phyloP scores from a whole-genome alignment of 2,329 filamentous ascomycete species.

The Paracamarosporium sp. region DNA sequence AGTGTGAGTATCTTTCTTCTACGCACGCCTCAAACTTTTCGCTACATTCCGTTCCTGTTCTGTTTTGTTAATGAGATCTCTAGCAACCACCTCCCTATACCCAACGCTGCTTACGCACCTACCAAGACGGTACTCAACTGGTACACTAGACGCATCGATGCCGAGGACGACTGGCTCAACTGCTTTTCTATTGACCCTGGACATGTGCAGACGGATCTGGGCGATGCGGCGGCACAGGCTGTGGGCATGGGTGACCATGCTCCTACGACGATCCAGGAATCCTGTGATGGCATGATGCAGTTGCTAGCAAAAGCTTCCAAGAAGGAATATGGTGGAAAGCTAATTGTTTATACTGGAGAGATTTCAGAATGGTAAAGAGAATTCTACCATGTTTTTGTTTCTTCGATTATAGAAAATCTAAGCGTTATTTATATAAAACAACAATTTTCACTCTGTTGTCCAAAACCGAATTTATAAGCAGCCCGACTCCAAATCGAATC shows the following conservation, averaged over 20 bases:
- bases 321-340: constrained; percentile 1
- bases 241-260: constrained; percentile 7
- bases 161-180: constrained; percentile 14
- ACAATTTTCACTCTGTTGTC: too few species aligned
- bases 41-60: not conserved
- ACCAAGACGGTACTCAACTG: constrained; percentile 16
- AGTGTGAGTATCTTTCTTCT: not conserved
- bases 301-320: constrained; percentile 2
- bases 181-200: constrained; percentile 13
- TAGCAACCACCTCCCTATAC: constrained; percentile 16
- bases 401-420: too few species aligned
- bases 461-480: too few species aligned
- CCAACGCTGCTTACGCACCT: constrained; percentile 16
- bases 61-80: not conserved
- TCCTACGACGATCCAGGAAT: constrained; percentile 9
- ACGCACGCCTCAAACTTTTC: not conserved
- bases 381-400: too few species aligned
- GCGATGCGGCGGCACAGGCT: constrained; percentile 6
- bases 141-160: constrained; percentile 10
- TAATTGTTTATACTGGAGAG: not conserved
- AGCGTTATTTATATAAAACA: too few species aligned
- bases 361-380: not conserved
- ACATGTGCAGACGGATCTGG: constrained; percentile 13
- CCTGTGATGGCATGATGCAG: constrained; percentile 15
- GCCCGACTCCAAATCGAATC: too few species aligned